These are phyloP conservation scores for Phycomyces blakesleeanus DNA, from an alignment of 192 early-diverging fungal species.

Conservation along the genomic window DNA sequence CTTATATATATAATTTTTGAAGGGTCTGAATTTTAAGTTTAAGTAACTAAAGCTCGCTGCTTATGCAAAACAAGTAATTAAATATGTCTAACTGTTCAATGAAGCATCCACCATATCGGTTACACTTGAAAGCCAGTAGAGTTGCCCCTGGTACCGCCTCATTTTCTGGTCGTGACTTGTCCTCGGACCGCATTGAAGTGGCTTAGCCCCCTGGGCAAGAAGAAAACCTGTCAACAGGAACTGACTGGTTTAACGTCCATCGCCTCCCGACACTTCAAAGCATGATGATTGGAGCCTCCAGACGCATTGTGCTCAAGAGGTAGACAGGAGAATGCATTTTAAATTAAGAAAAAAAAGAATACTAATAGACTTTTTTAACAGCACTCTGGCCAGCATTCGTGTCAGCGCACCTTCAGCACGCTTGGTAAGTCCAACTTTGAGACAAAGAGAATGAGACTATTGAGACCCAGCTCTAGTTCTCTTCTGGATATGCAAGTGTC, in stretches of 20 bases:
- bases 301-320: background rate
- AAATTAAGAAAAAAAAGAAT: background rate
- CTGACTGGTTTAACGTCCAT: background rate
- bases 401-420: background rate
- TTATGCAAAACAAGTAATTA: too few relatives aligned
- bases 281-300: slow-evolving; percentile 1
- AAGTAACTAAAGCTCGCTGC: too few relatives aligned
- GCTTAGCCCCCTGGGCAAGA: background rate
- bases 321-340: background rate
- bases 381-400: background rate
- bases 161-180: too few relatives aligned
- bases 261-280: background rate
- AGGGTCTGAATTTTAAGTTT: too few relatives aligned
- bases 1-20: too few relatives aligned
- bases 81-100: too few relatives aligned
- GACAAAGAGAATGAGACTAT: background rate
- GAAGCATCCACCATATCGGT: too few relatives aligned
- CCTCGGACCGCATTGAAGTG: too few relatives aligned
- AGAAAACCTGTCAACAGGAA: slow-evolving; percentile 1
- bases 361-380: background rate
- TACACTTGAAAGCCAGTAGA: too few relatives aligned
- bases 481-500: background rate
- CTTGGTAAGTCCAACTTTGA: too few relatives aligned
- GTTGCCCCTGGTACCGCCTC: too few relatives aligned
- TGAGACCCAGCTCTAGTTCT: background rate